phyloP scores from a whole-genome alignment of 306 rosid species.

The Vicia sativa region DNA sequence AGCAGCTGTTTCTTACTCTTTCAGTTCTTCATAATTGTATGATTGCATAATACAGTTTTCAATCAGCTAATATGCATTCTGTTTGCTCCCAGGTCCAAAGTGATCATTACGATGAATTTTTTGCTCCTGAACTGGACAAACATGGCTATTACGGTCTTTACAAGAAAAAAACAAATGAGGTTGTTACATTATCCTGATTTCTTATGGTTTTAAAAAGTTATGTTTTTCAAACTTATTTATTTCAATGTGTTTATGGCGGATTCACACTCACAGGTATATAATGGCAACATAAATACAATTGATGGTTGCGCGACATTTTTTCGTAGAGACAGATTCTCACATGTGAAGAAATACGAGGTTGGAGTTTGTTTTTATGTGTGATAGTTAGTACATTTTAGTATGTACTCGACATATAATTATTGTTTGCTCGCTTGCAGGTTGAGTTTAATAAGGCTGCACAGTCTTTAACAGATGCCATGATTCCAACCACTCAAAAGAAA shows the following conservation, averaged over 20 bases:
- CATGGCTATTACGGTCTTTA: slow-evolving; percentile 93
- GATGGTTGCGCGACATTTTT: slow-evolving; percentile 99
- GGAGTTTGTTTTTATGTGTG: slow-evolving; percentile 27
- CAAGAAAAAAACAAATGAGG: slow-evolving; percentile 96
- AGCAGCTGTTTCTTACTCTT: slow-evolving; percentile 6
- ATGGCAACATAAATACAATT: slow-evolving; percentile 66
- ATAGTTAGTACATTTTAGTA: slow-evolving; percentile 5
- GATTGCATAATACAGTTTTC: slow-evolving; percentile 2
- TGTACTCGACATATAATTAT: slow-evolving; percentile 18
- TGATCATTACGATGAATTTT: slow-evolving; percentile 89
- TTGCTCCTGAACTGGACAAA: slow-evolving; percentile 94
- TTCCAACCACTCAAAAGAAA: slow-evolving; percentile 87
- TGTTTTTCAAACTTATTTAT: background rate
- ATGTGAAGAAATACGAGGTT: slow-evolving; percentile 98
- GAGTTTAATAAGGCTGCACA: slow-evolving; percentile 99
- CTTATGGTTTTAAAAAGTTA: background rate
- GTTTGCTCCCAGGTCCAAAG: slow-evolving; percentile 72
- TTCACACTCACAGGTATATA: slow-evolving; percentile 72
- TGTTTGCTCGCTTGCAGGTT: slow-evolving; percentile 66
- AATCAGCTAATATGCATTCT: slow-evolving; percentile 33
- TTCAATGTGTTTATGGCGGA: slow-evolving; percentile 27
- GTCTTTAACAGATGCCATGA: slow-evolving; percentile 89
- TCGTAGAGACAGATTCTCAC: slow-evolving; percentile 96
- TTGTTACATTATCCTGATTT: slow-evolving; percentile 38
- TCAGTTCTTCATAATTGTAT: background rate